Conservation (phyloP, 2,329 filamentous ascomycete species). For the Hymenoscyphus fructigenus region DNA sequence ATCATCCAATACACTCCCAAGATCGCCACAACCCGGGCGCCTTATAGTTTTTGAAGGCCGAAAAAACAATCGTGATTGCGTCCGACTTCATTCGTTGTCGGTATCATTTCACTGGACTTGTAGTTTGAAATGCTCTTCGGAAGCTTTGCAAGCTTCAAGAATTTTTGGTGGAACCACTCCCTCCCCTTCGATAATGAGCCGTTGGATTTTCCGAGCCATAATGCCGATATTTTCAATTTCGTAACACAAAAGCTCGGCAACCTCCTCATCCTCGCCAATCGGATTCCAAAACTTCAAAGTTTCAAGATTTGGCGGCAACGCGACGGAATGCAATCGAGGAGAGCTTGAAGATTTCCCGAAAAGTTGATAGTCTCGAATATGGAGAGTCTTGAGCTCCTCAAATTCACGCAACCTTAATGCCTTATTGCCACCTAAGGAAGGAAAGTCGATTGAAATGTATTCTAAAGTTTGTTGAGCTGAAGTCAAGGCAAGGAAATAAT, state of each 20-base stretch:
- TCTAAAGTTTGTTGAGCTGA: slow-evolving; percentile 45
- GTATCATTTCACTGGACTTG: not conserved
- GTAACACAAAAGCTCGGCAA: slow-evolving; percentile 46
- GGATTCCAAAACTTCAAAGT: slow-evolving; percentile 47
- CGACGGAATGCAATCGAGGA: slow-evolving; percentile 48
- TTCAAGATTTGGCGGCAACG: slow-evolving; percentile 47
- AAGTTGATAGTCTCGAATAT: slow-evolving; percentile 49
- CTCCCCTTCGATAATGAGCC: slow-evolving; percentile 38
- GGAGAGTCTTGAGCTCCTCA: slow-evolving; percentile 41
- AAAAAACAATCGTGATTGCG: not conserved
- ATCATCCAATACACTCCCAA: not conserved
- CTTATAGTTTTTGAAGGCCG: not conserved
- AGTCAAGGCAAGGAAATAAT: slow-evolving; percentile 47
- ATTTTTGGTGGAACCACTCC: not conserved
- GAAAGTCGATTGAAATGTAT: slow-evolving; percentile 46
- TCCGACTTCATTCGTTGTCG: not conserved
- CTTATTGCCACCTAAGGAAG: slow-evolving; percentile 41
- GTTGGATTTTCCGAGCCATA: slow-evolving; percentile 40
- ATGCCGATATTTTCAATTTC: slow-evolving; percentile 42
- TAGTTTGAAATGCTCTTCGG: slow-evolving; percentile 7
- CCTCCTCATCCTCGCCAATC: slow-evolving; percentile 48
- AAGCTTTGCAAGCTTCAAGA: slow-evolving; percentile 6
- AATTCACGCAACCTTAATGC: slow-evolving; percentile 48
- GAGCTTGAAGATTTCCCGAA: slow-evolving; percentile 43
- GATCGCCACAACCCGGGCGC: too few relatives aligned